These are phyloP conservation scores for Trametes cubensis DNA, from an alignment of 768 basidiomycete genomes.

Conservation along the genomic window DNA sequence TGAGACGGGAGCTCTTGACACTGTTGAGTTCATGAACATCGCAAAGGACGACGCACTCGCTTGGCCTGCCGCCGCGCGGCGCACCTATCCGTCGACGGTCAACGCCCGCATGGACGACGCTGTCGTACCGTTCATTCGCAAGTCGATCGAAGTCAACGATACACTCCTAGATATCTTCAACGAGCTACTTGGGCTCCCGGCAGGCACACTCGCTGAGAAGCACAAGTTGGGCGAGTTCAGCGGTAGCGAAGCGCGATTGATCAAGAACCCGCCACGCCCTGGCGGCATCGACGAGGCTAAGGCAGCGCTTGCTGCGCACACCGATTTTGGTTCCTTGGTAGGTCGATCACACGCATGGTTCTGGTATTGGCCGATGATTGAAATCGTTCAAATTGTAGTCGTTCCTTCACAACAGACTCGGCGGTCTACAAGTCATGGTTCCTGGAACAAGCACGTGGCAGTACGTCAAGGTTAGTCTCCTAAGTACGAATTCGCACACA, in stretches of 20 bases:
- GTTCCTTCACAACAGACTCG: slow-evolving; percentile 69
- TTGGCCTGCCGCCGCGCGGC: slow-evolving; percentile 34
- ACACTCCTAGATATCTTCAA: slow-evolving; percentile 37
- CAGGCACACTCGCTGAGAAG: slow-evolving; percentile 30
- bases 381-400: slow-evolving; percentile 41
- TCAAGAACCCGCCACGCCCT: slow-evolving; percentile 35
- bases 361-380: not conserved
- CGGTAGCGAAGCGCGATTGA: slow-evolving; percentile 37
- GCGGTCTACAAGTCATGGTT: slow-evolving; percentile 69
- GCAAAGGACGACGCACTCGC: slow-evolving; percentile 41
- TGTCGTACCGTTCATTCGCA: slow-evolving; percentile 34
- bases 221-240: slow-evolving; percentile 35
- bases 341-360: slow-evolving; percentile 21
- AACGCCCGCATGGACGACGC: slow-evolving; percentile 32
- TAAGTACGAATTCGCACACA: slow-evolving; percentile 22
- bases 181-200: slow-evolving; percentile 36
- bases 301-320: slow-evolving; percentile 37
- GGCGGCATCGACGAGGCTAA: slow-evolving; percentile 24
- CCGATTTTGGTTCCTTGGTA: slow-evolving; percentile 40
- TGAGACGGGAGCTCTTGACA: slow-evolving; percentile 36
- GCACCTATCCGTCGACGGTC: slow-evolving; percentile 38
- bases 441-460: slow-evolving; percentile 65
- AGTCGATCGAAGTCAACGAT: slow-evolving; percentile 33
- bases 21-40: slow-evolving; percentile 41
- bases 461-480: slow-evolving; percentile 55